A percentile compares a stretch with the other conserved stretches of the same genome.
Evolutionary conservation across 352 stramenopile species (phyloP).

Genomic region (Elongisporangium undulatum): DNA sequence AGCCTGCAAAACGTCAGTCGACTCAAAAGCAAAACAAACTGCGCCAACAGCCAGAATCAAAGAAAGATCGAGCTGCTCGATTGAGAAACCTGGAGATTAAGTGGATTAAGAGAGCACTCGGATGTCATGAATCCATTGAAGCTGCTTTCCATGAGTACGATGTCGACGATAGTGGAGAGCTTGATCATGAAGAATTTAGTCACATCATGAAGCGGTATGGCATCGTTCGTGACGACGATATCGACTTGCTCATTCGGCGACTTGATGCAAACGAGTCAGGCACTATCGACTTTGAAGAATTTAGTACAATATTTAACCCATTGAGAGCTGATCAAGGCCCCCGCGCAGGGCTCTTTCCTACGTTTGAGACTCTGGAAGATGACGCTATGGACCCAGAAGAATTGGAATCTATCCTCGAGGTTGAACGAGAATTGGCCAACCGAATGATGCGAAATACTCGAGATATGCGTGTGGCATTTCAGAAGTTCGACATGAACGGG

Average conservation of each 20-base stretch:
- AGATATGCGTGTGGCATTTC: constrained; percentile 52
- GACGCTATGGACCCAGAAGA: constrained; percentile 37
- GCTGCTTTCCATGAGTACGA: constrained; percentile 66
- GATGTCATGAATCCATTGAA: constrained; percentile 55
- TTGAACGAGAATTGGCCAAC: constrained; percentile 53
- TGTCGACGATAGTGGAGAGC: constrained; percentile 30
- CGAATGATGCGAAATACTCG: constrained; percentile 50
- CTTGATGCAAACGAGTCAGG: constrained; percentile 48
- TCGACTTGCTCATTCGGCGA: constrained; percentile 34
- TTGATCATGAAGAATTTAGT: constrained; percentile 60
- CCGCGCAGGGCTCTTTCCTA: constrained; percentile 5
- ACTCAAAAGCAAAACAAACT: constrained; percentile 1
- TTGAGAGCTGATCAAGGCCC: constrained; percentile 17
- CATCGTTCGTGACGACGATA: constrained; percentile 50
- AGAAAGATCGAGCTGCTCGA: constrained; percentile 18
- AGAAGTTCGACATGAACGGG: constrained; percentile 64
- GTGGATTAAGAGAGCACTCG: constrained; percentile 56
- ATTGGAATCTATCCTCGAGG: constrained; percentile 54
- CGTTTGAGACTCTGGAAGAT: constrained; percentile 19
- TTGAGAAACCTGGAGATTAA: constrained; percentile 51
- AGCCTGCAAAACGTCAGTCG: not conserved
- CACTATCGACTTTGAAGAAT: constrained; percentile 51
- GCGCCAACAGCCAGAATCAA: constrained; percentile 12
- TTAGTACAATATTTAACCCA: constrained; percentile 53
- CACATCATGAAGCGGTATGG: constrained; percentile 73